Evolutionary conservation across 805 yeast genomes (phyloP).

Genomic region (Hanseniaspora nectarophila): DNA sequence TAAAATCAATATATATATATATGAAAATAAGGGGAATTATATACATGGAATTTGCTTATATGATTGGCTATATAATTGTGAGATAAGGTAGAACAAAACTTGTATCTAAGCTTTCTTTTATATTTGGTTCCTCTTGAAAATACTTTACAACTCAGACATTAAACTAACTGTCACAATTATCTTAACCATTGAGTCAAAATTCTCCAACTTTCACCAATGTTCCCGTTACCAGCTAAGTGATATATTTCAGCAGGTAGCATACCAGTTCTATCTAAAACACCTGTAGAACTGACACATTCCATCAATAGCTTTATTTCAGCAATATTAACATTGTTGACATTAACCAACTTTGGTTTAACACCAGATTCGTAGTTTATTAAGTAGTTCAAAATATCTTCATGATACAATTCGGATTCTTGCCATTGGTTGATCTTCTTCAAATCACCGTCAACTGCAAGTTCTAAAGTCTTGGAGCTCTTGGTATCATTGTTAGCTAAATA

Average conservation of each 20-base stretch:
- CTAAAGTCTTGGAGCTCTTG: not conserved
- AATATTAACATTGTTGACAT: slow-evolving; percentile 52
- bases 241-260: slow-evolving; percentile 3
- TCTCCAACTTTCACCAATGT: slow-evolving; percentile 5
- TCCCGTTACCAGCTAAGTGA: slow-evolving; percentile 12
- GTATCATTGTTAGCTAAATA: not conserved
- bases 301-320: not conserved
- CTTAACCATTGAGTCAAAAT: slow-evolving; percentile 12
- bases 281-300: not conserved
- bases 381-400: slow-evolving; percentile 2
- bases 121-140: no score
- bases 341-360: slow-evolving; percentile 19
- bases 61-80: not conserved
- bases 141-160: no score
- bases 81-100: no score
- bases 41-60: not conserved
- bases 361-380: not conserved
- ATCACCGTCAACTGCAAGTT: slow-evolving; percentile 1
- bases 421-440: not conserved
- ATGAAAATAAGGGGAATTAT: no score
- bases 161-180: no score
- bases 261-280: slow-evolving; percentile 6
- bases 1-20: not conserved
- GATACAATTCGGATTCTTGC: slow-evolving; percentile 1
- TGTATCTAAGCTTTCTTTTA: no score